These are phyloP conservation scores for Scedosporium boydii DNA, from an alignment of 2,329 filamentous ascomycete species.

Conservation along the genomic window DNA sequence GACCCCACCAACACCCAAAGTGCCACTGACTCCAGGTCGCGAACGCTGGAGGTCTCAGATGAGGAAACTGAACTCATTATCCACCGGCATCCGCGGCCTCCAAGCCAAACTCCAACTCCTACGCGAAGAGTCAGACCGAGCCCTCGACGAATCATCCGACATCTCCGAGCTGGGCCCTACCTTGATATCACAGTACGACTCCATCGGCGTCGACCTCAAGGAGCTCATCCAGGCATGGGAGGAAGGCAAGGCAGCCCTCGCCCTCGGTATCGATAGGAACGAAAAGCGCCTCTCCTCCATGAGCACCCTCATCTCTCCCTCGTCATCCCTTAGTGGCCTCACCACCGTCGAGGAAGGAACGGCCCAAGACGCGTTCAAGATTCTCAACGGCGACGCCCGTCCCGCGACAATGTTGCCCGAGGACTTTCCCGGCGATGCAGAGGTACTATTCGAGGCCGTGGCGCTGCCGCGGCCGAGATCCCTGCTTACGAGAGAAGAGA, in stretches of 20 bases:
- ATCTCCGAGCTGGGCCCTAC: constrained; percentile 68
- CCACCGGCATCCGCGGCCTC: constrained; percentile 79
- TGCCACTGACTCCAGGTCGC: constrained; percentile 59
- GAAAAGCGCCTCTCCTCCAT: constrained; percentile 60
- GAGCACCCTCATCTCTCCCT: constrained; percentile 48
- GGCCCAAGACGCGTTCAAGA: constrained; percentile 58
- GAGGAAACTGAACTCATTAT: constrained; percentile 78
- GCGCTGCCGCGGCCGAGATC: constrained; percentile 62
- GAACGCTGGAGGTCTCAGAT: constrained; percentile 82
- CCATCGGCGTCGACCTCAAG: constrained; percentile 80
- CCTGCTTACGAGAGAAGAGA: constrained; percentile 72
- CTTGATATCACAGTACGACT: constrained; percentile 85
- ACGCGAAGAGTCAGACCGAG: constrained; percentile 77
- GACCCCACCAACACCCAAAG: constrained; percentile 45
- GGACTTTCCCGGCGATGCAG: constrained; percentile 45
- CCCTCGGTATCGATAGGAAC: constrained; percentile 72
- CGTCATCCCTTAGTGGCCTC: constrained; percentile 57
- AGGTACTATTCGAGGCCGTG: constrained; percentile 85
- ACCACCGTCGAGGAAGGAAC: constrained; percentile 48
- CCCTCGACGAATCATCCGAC: constrained; percentile 63
- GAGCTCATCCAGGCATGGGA: constrained; percentile 79
- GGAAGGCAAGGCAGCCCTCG: constrained; percentile 72
- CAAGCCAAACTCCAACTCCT: constrained; percentile 92
- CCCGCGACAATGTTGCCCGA: constrained; percentile 29
- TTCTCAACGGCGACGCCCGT: constrained; percentile 62